Percentiles rank a stretch among this genome's conserved stretches.
These are phyloP conservation scores for Lasiosphaeriaceae sp. DNA, from an alignment of 495 filamentous ascomycete species.

Conservation along the genomic window DNA sequence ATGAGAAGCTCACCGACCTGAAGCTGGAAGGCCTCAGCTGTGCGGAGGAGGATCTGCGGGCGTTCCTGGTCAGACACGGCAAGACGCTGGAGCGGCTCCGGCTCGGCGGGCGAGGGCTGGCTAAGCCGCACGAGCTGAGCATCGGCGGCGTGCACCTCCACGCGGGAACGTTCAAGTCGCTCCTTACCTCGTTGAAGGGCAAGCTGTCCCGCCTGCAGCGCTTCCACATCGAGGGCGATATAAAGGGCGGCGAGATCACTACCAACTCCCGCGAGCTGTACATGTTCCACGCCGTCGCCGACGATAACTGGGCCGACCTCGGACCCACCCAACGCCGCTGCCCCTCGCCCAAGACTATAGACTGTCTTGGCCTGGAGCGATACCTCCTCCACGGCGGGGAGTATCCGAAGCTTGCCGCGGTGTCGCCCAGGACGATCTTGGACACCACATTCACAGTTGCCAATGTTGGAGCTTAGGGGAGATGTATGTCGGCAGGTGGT, in stretches of 20 bases:
- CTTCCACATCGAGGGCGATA: conserved; percentile 44
- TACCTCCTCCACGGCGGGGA: conserved; percentile 38
- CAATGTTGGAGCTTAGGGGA: too few species aligned
- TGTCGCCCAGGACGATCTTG: background rate
- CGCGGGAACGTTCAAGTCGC: conserved; percentile 38
- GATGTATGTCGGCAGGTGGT: background rate
- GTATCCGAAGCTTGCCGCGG: conserved; percentile 29
- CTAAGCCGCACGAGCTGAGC: conserved; percentile 34
- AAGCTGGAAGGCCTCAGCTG: conserved; percentile 42
- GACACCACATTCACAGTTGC: too few species aligned
- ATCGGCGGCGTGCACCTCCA: conserved; percentile 43
- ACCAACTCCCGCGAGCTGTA: conserved; percentile 38
- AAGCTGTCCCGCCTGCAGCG: conserved; percentile 34
- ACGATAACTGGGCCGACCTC: conserved; percentile 38
- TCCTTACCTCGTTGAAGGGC: conserved; percentile 36
- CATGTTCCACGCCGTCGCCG: conserved; percentile 40
- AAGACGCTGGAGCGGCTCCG: conserved; percentile 38
- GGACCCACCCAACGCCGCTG: conserved; percentile 17
- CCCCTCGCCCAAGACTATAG: conserved; percentile 33
- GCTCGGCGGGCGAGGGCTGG: conserved; percentile 42
- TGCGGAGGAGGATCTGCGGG: conserved; percentile 41
- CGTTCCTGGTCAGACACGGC: conserved; percentile 39
- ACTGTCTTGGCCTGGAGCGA: conserved; percentile 37
- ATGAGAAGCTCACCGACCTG: conserved; percentile 36
- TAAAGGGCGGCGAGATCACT: conserved; percentile 37